Evolutionary conservation across 352 stramenopile species (phyloP), one percentile per base, ranked within the genome.

Genomic region (Phytopythium kandeliae): DNA sequence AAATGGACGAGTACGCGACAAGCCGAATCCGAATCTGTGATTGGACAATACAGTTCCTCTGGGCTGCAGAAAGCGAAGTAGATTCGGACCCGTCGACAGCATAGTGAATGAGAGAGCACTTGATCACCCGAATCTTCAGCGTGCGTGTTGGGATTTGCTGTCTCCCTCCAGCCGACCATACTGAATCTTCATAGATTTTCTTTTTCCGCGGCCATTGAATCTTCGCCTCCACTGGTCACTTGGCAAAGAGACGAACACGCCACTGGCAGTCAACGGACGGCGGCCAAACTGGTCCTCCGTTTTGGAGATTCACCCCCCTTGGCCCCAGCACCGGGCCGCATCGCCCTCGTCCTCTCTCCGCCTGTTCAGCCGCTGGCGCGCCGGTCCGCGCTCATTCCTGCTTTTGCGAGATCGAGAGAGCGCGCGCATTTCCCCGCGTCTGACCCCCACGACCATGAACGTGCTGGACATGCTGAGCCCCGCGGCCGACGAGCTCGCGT

Each of bases 151-250:
- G 59, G 58, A 48, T 55, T 52, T 11, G 31, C 26, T 13, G 1
- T 5, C 35, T 11, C 35, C 6, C 17, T 3, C 13, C 3, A 17
- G 7, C 0, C 9, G 28, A 15, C 21, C 40, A 46, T 55, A 58
- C 45, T 58, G 57, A 76, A 74, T 65, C 62, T 66, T 58, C 59
- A 76, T 76, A 69, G 57, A 68, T 67, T 72, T 76, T 74, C 65
- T 76, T 81, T 77, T 77, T 81, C 60, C 51, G 63, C 28, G 30
- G n/a, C 17, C n/a, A 13, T 61, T 58, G 68, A 71, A 78, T 67
- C 55, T 72, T 31, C 24, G 0, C n/a, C 5, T 33, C n/a, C n/a
- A n/a, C n/a, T n/a, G n/a, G 28, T 10, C 28, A 33, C 5, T 33
- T 10, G 28, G 28, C 28, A 33, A 33, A 33, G 15, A 11, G 7